A percentile compares a stretch with the other conserved stretches of the same genome.
Evolutionary conservation across 352 stramenopile species (phyloP).

Genomic region (Phytophthora hibernalis): DNA sequence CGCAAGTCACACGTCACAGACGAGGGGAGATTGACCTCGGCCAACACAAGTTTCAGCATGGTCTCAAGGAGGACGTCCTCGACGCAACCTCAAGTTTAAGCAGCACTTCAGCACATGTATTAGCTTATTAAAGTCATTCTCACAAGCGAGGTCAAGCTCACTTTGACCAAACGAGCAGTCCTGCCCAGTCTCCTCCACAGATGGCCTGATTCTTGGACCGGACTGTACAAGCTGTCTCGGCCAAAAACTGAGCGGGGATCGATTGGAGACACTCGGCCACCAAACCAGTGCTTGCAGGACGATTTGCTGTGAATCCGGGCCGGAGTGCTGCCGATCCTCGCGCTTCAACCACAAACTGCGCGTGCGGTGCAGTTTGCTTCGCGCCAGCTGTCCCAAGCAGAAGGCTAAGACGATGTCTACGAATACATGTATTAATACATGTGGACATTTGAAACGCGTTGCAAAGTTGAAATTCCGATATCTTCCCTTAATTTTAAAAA

Average conservation of each 20-base stretch:
- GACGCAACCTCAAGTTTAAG: slow-evolving; percentile 18
- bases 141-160: not conserved
- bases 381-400: slow-evolving; percentile 19
- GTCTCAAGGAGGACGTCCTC: slow-evolving; percentile 9
- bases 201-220: too few relatives aligned
- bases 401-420: slow-evolving; percentile 28
- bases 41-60: slow-evolving; percentile 24
- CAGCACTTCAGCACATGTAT: slow-evolving; percentile 16
- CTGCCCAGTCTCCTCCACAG: too few relatives aligned
- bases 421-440: slow-evolving; percentile 5
- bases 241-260: slow-evolving; percentile 22
- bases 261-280: slow-evolving; percentile 15
- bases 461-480: too few relatives aligned
- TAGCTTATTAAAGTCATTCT: slow-evolving; percentile 7
- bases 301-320: slow-evolving; percentile 16
- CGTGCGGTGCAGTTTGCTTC: slow-evolving; percentile 5
- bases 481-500: too few relatives aligned
- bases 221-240: too few relatives aligned
- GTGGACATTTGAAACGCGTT: too few relatives aligned
- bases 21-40: not conserved
- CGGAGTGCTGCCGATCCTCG: slow-evolving; percentile 12
- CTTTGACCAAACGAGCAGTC: slow-evolving; percentile 25
- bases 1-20: slow-evolving; percentile 20
- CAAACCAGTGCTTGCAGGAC: not conserved
- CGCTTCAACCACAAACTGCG: slow-evolving; percentile 2